A percentile compares a stretch with the other conserved stretches of the same genome.
phyloP scores from a whole-genome alignment of 2,329 filamentous ascomycete genomes.

The Penicillium sp. region DNA sequence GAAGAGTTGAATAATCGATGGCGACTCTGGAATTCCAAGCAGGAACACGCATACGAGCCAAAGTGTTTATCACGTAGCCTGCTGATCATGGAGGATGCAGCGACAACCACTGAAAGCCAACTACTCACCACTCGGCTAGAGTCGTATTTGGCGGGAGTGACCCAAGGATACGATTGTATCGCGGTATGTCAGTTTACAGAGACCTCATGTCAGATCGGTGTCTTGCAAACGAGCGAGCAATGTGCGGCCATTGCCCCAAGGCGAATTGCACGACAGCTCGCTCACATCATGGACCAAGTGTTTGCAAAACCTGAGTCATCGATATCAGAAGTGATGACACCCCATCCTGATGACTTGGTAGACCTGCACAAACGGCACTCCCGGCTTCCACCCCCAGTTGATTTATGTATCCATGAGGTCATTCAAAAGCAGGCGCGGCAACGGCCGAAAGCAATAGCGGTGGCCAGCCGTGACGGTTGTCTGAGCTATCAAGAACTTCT shows the following conservation, averaged over 20 bases:
- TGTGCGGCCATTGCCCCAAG: not conserved
- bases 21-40: not conserved
- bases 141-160: not conserved
- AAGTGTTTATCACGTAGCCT: not conserved
- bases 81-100: not conserved
- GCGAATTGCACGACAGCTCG: not conserved
- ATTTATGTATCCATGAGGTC: not conserved
- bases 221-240: not conserved
- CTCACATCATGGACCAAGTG: not conserved
- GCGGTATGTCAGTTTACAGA: not conserved
- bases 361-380: not conserved
- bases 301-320: not conserved
- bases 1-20: not conserved
- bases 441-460: not conserved
- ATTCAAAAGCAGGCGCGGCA: not conserved
- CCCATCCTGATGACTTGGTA: not conserved
- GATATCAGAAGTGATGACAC: not conserved
- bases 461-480: not conserved
- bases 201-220: not conserved
- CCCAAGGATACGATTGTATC: not conserved
- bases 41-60: too few relatives aligned
- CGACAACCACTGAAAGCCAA: not conserved
- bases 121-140: not conserved
- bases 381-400: not conserved
- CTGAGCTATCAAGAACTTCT: not conserved